Conservation (phyloP, 2,329 filamentous ascomycete genomes). For the Colletotrichum sp. region DNA sequence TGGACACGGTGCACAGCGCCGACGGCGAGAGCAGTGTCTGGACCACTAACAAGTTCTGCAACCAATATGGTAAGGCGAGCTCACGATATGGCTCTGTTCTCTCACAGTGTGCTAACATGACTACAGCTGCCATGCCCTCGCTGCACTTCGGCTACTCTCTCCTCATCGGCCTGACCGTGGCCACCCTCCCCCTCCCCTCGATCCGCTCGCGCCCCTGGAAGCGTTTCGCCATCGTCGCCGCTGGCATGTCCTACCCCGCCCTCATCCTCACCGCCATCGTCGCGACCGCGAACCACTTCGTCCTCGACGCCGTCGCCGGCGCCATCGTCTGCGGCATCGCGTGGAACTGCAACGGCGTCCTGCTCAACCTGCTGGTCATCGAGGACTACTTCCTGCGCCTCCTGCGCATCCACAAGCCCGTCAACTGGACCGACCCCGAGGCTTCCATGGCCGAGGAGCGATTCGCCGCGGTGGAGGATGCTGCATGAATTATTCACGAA, state of each 20-base stretch:
- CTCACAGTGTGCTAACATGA: background rate
- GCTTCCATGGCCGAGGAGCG: constrained; percentile 37
- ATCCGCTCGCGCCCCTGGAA: constrained; percentile 56
- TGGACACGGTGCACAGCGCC: constrained; percentile 52
- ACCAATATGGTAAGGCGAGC: constrained; percentile 67
- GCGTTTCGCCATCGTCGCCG: constrained; percentile 45
- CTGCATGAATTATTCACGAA: background rate
- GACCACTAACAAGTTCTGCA: constrained; percentile 73
- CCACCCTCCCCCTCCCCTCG: constrained; percentile 66
- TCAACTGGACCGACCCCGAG: constrained; percentile 42
- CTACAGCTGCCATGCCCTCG: constrained; percentile 72
- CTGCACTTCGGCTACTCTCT: constrained; percentile 79
- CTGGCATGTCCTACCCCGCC: constrained; percentile 68
- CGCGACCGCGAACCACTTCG: constrained; percentile 75
- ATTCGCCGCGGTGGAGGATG: background rate
- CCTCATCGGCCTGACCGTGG: constrained; percentile 73
- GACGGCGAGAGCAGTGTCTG: constrained; percentile 55
- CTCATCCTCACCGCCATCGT: constrained; percentile 72
- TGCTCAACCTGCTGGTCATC: constrained; percentile 68
- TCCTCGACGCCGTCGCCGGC: constrained; percentile 74
- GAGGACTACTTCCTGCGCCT: constrained; percentile 73
- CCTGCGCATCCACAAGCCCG: constrained; percentile 70
- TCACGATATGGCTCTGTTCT: rapidly evolving
- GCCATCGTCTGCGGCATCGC: constrained; percentile 68
- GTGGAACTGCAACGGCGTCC: constrained; percentile 59